Base-by-base conservation (phyloP, 176 grass and related monocot species). In the Lolium rigidum region DNA sequence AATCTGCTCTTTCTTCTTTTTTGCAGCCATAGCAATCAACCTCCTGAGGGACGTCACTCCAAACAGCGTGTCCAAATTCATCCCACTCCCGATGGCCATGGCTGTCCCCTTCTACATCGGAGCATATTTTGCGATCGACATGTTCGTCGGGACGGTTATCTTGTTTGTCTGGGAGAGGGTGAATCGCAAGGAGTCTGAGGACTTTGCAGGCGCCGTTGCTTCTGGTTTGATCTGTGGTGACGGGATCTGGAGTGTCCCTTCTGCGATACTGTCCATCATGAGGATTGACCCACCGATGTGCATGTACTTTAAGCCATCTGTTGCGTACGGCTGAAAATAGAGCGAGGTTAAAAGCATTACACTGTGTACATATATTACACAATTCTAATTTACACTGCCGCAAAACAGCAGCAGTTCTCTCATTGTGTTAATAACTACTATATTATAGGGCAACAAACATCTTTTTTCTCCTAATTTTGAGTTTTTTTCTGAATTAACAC, bases 161-260 rank as follows among this genome's bases (percentile, higher is more conserved):
- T 81, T 97, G 21, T 97, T 90, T 7, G 76, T 92, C 41, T 97
- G 94, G 94, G 87, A 97, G 75, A 78, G 41, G 80, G 10, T 89
- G 57, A 97, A 94, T 63, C 80, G 31, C 48, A 90, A 90, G 76
- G 94, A 94, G 7, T 90, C 88, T 0, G 83, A 97, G 4, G 94
- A 92, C 46, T 97, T 87, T 56, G 83, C 83, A 1, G 90, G 88
- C 21, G 92, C 92, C 0, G 4, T 97, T 24, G 94, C 92, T 14
- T 94, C 92, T 15, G 94, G 94, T 46, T 87, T 97, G 86, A 97
- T 94, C 7, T 97, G 94, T 11, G 94, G 94, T 16, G 94, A 97
- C 60, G 94, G 94, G 38, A 97, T 94, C 57, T 97, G 94, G 94
- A 91, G 80, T 6, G 78, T 94, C 26, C 90, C 92, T 72, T 97